A percentile compares a stretch with the other conserved stretches of the same genome.
Conservation (phyloP, 2,329 filamentous ascomycete genomes). For the Neophaeococcomyces aloes region DNA sequence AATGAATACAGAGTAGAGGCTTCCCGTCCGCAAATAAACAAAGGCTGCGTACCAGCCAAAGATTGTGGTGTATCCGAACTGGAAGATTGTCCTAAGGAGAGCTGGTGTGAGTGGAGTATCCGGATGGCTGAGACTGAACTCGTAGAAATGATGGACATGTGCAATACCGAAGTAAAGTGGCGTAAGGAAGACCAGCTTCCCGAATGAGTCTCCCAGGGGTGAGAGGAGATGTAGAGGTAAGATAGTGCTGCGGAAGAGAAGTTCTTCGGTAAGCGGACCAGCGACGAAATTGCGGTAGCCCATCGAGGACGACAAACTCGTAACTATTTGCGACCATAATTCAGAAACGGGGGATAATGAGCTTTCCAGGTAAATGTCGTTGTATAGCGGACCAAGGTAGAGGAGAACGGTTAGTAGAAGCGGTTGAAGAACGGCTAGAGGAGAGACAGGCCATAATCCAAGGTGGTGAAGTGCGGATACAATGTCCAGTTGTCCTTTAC, state of each 20-base stretch:
- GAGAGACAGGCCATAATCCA: slow-evolving; percentile 68
- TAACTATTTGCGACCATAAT: slow-evolving; percentile 24
- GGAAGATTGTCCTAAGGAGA: slow-evolving; percentile 63
- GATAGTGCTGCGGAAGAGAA: slow-evolving; percentile 81
- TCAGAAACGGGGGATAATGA: slow-evolving; percentile 21
- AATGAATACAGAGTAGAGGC: slow-evolving; percentile 60
- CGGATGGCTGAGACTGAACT: slow-evolving; percentile 75
- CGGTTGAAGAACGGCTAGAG: slow-evolving; percentile 52
- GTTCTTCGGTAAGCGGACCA: slow-evolving; percentile 81
- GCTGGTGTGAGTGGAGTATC: slow-evolving; percentile 53
- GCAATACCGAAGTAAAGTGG: slow-evolving; percentile 87
- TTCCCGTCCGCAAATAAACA: slow-evolving; percentile 74
- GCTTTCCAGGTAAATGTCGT: slow-evolving; percentile 62
- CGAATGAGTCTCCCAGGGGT: slow-evolving; percentile 37
- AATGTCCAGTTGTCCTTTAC: slow-evolving; percentile 40
- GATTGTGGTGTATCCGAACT: slow-evolving; percentile 80
- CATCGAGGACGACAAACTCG: slow-evolving; percentile 61
- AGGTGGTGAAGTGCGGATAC: slow-evolving; percentile 56
- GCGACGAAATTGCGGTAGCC: slow-evolving; percentile 80
- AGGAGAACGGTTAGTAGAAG: slow-evolving; percentile 66
- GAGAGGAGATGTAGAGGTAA: slow-evolving; percentile 73
- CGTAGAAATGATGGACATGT: slow-evolving; percentile 92
- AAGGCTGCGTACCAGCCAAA: slow-evolving; percentile 94
- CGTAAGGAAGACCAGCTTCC: slow-evolving; percentile 62
- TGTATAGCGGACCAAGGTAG: slow-evolving; percentile 77